Percentiles rank a stretch among this genome's conserved stretches.
phyloP scores from a whole-genome alignment of 2,329 filamentous ascomycete species.

The Cadophora gregata region DNA sequence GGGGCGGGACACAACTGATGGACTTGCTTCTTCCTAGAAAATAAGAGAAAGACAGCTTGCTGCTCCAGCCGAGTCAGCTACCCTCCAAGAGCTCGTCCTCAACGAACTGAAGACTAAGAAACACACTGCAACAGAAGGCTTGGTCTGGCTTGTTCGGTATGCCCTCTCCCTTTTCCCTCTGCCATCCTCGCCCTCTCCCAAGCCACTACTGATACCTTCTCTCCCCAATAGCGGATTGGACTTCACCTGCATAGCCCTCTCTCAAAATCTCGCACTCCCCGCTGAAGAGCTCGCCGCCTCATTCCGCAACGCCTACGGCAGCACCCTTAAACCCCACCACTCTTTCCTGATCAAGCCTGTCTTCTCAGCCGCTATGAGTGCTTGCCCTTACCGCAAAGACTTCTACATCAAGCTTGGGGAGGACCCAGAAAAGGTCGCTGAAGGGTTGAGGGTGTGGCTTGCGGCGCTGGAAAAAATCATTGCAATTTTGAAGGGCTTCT shows the following conservation, averaged over 20 bases:
- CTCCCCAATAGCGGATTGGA: conserved; percentile 74
- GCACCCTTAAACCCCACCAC: conserved; percentile 91
- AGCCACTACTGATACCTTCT: neutral
- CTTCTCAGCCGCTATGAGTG: conserved; percentile 91
- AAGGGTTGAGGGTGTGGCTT: conserved; percentile 74
- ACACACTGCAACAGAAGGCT: conserved; percentile 85
- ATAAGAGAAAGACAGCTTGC: conserved; percentile 82
- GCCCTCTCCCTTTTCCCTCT: conserved; percentile 36
- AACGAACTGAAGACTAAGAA: conserved; percentile 92
- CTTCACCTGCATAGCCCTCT: conserved; percentile 87
- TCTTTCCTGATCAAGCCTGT: conserved; percentile 87
- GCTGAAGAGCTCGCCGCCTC: conserved; percentile 80
- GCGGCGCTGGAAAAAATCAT: conserved; percentile 79
- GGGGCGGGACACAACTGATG: conserved; percentile 9
- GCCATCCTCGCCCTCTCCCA: conserved; percentile 1
- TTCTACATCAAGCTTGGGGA: conserved; percentile 88
- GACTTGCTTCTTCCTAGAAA: conserved; percentile 66
- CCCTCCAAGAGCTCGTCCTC: conserved; percentile 80
- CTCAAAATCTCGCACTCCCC: conserved; percentile 73
- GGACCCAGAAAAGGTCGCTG: conserved; percentile 65
- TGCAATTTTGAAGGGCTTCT: conserved; percentile 72
- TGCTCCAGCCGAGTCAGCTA: conserved; percentile 79
- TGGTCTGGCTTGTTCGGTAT: conserved; percentile 89
- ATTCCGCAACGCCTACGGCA: conserved; percentile 84
- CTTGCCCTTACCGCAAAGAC: conserved; percentile 89